Percentiles rank a stretch among this genome's conserved stretches.
These are phyloP conservation scores for Gymnopilus junonius DNA, from an alignment of 768 basidiomycete genomes.

Conservation along the genomic window DNA sequence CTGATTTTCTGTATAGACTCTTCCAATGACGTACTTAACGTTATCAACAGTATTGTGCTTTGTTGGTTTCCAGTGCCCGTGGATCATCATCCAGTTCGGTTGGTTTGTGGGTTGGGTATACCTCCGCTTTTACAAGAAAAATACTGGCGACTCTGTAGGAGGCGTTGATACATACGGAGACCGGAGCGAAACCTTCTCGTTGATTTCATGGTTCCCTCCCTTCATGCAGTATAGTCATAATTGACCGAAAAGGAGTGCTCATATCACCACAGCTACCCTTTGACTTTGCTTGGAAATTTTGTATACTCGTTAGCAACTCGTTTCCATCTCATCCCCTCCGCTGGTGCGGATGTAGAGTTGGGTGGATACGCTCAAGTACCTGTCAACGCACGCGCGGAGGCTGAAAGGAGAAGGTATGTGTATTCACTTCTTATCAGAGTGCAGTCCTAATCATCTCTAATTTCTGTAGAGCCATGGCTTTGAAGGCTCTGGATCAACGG, in stretches of 20 bases:
- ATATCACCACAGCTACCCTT: slow-evolving; percentile 58
- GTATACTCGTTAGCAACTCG: slow-evolving; percentile 69
- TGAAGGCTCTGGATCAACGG: slow-evolving; percentile 95
- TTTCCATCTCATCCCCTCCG: slow-evolving; percentile 75
- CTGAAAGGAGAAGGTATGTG: slow-evolving; percentile 87
- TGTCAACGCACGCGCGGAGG: slow-evolving; percentile 92
- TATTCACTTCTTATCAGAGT: neutral
- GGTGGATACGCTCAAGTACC: slow-evolving; percentile 77
- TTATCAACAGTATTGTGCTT: slow-evolving; percentile 86
- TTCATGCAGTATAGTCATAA: slow-evolving; percentile 79
- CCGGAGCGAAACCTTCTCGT: slow-evolving; percentile 93
- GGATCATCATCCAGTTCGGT: slow-evolving; percentile 97
- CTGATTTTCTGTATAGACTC: slow-evolving; percentile 52
- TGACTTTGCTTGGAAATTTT: slow-evolving; percentile 67
- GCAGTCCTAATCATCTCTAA: neutral
- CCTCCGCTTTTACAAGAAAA: slow-evolving; percentile 96
- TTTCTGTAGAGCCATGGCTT: slow-evolving; percentile 79
- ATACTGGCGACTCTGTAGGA: slow-evolving; percentile 62
- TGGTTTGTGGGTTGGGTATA: slow-evolving; percentile 97
- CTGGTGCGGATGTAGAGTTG: slow-evolving; percentile 68
- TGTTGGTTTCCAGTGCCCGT: slow-evolving; percentile 86
- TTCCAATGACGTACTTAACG: slow-evolving; percentile 95
- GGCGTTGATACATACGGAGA: slow-evolving; percentile 85
- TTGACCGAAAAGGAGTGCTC: slow-evolving; percentile 5
- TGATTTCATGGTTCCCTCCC: slow-evolving; percentile 97